Base-by-base conservation (phyloP, 2,329 filamentous ascomycete genomes). In the Cryphonectria japonica region DNA sequence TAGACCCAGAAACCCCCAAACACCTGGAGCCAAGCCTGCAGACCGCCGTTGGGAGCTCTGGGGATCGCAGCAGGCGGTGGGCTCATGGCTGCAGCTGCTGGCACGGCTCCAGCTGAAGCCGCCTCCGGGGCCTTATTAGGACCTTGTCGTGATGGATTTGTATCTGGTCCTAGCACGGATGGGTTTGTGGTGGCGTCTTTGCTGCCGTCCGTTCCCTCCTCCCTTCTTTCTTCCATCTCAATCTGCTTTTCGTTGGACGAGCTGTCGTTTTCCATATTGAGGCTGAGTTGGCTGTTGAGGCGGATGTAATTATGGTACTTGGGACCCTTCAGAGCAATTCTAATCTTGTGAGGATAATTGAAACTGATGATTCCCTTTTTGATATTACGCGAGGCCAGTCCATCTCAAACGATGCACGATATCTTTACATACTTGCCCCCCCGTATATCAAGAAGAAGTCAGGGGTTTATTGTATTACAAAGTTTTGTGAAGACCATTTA, bases 21-120 rank as follows among this genome's bases (percentile, higher is more conserved):
- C 3, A 86, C 86, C 75, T 89, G 87, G 0, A 82, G 78, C 87
- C 87, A 89, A n/a, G 87, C 87, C 43, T 80, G 76, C 39, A 84
- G 75, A 0, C 87, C 87, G 9, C 87, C 87, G 69, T 89, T 77
- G 11, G 80, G 77, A 3, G 76, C 76, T 1, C 39, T 46, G 1
- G 69, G 69, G n/a, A 67, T 61, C 52, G 9, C 3, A 50, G 22
- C 22, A 26, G 39, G 16, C 5, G 41, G 13, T 16, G 39, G 14
- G 0, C 13, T 50, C n/a, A 29, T 9, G 1, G n/a, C 41, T 16
- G 22, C 61, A 16, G 37, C 34, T 19, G 39, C 52, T 67, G 65
- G 6, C 34, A 41, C 16, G 19, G 64, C 16, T 37, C 26, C 43
- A 50, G 43, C 50, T 59, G 37, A 41, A 5, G 32, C 29, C 5